Conservation (phyloP, 202 grass and related monocot genomes). For the Zizania palustris region DNA sequence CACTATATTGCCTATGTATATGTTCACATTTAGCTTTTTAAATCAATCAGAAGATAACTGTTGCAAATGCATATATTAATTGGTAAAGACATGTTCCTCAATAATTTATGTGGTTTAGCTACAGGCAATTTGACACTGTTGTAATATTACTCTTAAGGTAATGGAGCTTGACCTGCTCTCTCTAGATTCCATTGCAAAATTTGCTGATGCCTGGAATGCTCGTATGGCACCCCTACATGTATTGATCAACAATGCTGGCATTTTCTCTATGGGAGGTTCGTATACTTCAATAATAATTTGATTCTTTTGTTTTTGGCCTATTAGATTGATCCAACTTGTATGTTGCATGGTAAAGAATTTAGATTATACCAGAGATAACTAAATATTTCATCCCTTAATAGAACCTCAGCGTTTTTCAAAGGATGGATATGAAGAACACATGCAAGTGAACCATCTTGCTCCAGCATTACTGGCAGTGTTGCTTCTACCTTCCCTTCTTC, state of each 20-base stretch:
- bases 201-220: conserved; percentile 94
- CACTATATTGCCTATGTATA: conserved; percentile 1
- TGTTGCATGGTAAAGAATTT: conserved; percentile 6
- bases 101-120: conserved; percentile 14
- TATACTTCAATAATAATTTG: conserved; percentile 11
- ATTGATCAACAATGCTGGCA: conserved; percentile 95
- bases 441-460: conserved; percentile 99
- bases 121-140: conserved; percentile 33
- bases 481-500: conserved; percentile 93
- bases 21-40: conserved; percentile 13
- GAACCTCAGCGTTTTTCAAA: conserved; percentile 86
- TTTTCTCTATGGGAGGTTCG: conserved; percentile 93
- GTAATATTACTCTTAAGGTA: conserved; percentile 59
- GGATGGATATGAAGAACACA: conserved; percentile 91
- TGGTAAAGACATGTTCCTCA: not conserved
- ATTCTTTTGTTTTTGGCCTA: conserved; percentile 6
- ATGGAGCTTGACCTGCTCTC: conserved; percentile 96
- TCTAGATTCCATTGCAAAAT: conserved; percentile 80
- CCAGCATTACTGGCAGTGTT: conserved; percentile 82
- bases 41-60: conserved; percentile 19
- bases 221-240: conserved; percentile 78
- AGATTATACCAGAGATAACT: not conserved
- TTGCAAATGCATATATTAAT: conserved; percentile 3
- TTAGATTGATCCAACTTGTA: conserved; percentile 13
- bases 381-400: conserved; percentile 36